Evolutionary conservation across 768 basidiomycete genomes (phyloP), one percentile per base, ranked within the genome.

Genomic region (Collybia sp.): DNA sequence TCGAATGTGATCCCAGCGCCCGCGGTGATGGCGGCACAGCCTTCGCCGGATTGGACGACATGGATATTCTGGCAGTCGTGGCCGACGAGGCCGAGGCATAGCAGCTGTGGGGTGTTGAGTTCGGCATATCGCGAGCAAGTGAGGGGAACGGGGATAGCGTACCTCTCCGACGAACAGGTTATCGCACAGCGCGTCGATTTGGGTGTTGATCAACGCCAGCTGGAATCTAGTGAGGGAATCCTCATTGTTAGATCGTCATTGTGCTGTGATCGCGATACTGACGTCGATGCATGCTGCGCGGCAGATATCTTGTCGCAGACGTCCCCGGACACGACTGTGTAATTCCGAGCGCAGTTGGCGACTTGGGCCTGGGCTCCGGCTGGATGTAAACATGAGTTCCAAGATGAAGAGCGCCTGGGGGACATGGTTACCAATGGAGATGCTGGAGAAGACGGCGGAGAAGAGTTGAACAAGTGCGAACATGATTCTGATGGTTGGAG

Each of bases 31-130:
- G 40, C 44, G 1, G 42, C 51, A 63, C 86, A 88, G 30, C 63
- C 71, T 55, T 86, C 75, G n/a, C 75, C 76, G 0, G 54, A 35
- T 17, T 59, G 53, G 31, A 80, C 71, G 35, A 73, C 68, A 54
- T 78, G 68, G 13, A 72, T 71, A n/a, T 67, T 65, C 8, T 50
- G 55, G 60, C 85, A 88, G 54, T 88, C 84, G 42, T 79, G 68
- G 19, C 73, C 77, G 0, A 53, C 54, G 31, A 72, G 53, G 45
- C n/a, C n/a, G n/a, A 88, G 69, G 61, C 85, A 88, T 46, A 83
- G 54, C 13, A 55, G 33, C 67, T 77, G 51, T 12, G 17, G 16
- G 13, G 9, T 39, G 16, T 13, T 3, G 15, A 2, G 41, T 40
- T 10, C 48, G 44, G 33, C 1, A 20, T 15, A 2, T 8, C 34